Conservation (phyloP, 495 filamentous ascomycete genomes). For the Thermothielavioides terrestris region DNA sequence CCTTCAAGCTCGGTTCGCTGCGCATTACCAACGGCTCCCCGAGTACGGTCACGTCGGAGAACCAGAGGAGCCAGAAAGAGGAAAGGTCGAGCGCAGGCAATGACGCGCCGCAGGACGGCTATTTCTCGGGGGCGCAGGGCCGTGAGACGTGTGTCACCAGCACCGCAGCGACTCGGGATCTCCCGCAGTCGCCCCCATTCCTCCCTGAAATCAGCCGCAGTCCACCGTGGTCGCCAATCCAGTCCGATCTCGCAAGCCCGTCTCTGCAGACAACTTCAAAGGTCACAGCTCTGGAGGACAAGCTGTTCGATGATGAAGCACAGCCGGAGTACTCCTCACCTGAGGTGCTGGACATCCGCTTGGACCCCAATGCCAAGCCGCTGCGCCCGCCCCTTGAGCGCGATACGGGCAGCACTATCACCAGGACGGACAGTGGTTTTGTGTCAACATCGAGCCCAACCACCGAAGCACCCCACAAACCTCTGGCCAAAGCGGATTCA, state of each 20-base stretch:
- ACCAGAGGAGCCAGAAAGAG: constrained; percentile 17
- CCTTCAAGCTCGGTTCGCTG: constrained; percentile 50
- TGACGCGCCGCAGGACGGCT: constrained; percentile 2
- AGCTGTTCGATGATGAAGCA: constrained; percentile 37
- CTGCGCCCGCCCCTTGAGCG: constrained; percentile 6
- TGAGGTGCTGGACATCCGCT: constrained; percentile 34
- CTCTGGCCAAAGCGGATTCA: constrained; percentile 46
- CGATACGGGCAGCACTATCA: constrained; percentile 15
- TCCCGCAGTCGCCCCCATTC: constrained; percentile 16
- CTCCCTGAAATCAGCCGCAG: constrained; percentile 22
- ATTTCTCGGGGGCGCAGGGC: constrained; percentile 9
- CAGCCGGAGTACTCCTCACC: constrained; percentile 26
- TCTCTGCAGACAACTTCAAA: constrained; percentile 39
- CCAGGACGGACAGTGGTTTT: constrained; percentile 39
- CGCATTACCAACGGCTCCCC: constrained; percentile 51
- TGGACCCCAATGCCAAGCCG: constrained; percentile 35
- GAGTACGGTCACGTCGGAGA: constrained; percentile 35
- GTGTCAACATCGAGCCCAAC: constrained; percentile 26
- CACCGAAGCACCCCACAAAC: constrained; percentile 29
- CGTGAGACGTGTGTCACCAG: neutral
- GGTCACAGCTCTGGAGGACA: constrained; percentile 38
- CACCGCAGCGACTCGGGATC: neutral
- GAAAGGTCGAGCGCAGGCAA: neutral
- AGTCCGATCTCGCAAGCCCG: constrained; percentile 18
- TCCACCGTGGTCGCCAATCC: constrained; percentile 23